Conservation (phyloP, 2,329 filamentous ascomycete genomes). For the Chaetomium olivaceum region DNA sequence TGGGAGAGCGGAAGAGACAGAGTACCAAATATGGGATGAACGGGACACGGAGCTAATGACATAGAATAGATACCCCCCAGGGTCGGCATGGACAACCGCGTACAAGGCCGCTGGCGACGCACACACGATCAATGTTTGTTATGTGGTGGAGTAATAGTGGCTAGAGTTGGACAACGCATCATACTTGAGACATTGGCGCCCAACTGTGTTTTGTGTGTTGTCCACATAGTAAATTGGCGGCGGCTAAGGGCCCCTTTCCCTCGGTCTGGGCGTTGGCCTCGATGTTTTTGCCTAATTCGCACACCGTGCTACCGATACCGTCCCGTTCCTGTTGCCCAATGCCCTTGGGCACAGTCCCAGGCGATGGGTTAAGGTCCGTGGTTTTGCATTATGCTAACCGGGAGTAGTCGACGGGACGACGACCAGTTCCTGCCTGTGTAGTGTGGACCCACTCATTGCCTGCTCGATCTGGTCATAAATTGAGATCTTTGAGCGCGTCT, state of each 20-base stretch:
- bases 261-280: neutral
- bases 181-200: neutral
- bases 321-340: neutral
- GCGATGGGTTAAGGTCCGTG: too few species aligned
- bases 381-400: too few species aligned
- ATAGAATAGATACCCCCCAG: constrained; percentile 23
- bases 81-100: neutral
- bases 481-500: constrained; percentile 1
- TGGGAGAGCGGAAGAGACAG: constrained; percentile 5
- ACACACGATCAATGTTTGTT: constrained; percentile 3
- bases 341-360: neutral
- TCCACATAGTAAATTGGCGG: neutral
- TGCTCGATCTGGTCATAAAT: neutral
- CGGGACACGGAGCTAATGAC: constrained; percentile 8
- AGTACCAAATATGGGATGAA: neutral
- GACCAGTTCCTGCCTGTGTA: neutral
- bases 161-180: neutral
- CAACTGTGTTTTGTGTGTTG: neutral
- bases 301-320: neutral
- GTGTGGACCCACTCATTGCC: neutral
- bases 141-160: neutral
- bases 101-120: neutral
- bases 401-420: neutral
- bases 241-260: neutral
- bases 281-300: neutral